Evolutionary conservation across 2,329 filamentous ascomycete species (phyloP), one percentile per base, ranked within the genome.

Genomic region (Aureobasidium namibiae): DNA sequence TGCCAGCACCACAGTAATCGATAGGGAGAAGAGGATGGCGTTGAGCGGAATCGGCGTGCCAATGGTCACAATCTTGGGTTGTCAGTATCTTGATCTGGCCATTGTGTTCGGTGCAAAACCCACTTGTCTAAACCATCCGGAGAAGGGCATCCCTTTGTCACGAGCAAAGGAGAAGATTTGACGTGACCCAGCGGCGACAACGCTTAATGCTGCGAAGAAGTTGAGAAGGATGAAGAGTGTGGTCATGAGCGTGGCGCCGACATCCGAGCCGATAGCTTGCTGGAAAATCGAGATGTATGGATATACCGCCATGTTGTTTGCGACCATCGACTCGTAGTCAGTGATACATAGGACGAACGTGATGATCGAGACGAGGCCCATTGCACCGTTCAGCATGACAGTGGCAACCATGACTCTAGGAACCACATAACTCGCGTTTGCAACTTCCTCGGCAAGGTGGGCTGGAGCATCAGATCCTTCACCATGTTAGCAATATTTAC

Each of bases 91-190:
- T 41, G 8, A 68, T 61, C n/a, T 66, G n/a, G n/a, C n/a, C n/a
- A n/a, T n/a, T n/a, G n/a, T n/a, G n/a, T n/a, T n/a, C n/a, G n/a
- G n/a, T n/a, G n/a, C n/a, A n/a, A n/a, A n/a, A 8, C 63, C 56
- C 52, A 68, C 64, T 18, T 63, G 56, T 41, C 61, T 48, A 8
- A 68, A 65, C 68, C 67, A 68, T 3, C 56, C 53, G 26, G 68
- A 68, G 61, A 69, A 72, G 0, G 70, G 72, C 45, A 73, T 59
- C 10, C 70, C 73, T 18, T 71, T 67, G 61, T 75, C 74, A 14
- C 74, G 67, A 3, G 75, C 74, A 60, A 78, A 77, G 0, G 74
- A 75, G 60, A 67, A 78, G 1, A 72, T 64, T 69, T 76, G 74
- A 14, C 75, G 70, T 18, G 72, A 74, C 3, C 72, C 72, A 7